These are phyloP conservation scores for Rhytidhysteron rufulum DNA, from an alignment of 2,329 filamentous ascomycete species.

Conservation along the genomic window DNA sequence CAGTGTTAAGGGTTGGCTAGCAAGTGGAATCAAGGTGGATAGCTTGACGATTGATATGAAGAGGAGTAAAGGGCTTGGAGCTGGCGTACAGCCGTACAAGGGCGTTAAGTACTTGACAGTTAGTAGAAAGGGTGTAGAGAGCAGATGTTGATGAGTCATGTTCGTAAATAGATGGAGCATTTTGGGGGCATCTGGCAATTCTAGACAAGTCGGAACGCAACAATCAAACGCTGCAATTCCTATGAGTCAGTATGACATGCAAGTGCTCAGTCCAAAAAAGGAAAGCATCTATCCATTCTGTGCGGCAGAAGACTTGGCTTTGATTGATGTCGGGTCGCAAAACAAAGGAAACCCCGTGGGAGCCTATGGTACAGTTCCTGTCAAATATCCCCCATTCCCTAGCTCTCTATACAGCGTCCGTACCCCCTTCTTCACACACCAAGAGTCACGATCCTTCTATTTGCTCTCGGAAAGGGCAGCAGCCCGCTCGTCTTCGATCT, in stretches of 20 bases:
- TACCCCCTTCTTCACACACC: background rate
- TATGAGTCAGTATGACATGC: too few relatives aligned
- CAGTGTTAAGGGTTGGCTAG: constrained; percentile 59
- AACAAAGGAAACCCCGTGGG: background rate
- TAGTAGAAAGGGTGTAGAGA: constrained; percentile 53
- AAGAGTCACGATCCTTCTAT: constrained; percentile 10
- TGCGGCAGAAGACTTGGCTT: background rate
- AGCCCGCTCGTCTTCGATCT: constrained; percentile 60
- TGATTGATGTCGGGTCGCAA: background rate
- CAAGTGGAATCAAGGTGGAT: constrained; percentile 62
- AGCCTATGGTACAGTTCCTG: background rate
- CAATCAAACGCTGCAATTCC: too few relatives aligned
- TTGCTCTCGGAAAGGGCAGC: constrained; percentile 38
- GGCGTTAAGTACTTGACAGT: constrained; percentile 94
- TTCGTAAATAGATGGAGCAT: too few relatives aligned
- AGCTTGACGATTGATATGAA: constrained; percentile 63
- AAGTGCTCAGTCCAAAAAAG: too few relatives aligned
- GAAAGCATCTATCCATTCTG: too few relatives aligned
- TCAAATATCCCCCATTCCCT: background rate
- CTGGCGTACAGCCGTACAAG: constrained; percentile 91
- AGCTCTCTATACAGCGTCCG: background rate
- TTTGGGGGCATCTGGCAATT: too few relatives aligned
- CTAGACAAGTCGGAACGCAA: too few relatives aligned
- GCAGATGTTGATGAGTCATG: constrained; percentile 13
- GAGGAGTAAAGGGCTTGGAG: constrained; percentile 79